Evolutionary conservation across 352 stramenopile genomes (phyloP).

Genomic region (Elongisporangium prolatum): DNA sequence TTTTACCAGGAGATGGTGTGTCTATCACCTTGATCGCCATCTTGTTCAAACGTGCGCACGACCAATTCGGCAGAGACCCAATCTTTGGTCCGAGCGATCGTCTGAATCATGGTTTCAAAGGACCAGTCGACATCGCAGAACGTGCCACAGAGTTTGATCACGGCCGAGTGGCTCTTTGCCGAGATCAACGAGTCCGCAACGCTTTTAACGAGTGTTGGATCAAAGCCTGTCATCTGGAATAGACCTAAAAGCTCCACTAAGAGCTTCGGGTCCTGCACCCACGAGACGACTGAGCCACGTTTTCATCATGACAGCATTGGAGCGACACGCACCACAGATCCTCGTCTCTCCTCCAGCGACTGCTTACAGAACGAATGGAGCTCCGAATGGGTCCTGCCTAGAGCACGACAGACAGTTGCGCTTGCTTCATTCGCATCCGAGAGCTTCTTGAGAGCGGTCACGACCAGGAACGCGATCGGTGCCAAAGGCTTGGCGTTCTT

Average conservation of each 20-base stretch:
- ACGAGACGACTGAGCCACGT: not conserved
- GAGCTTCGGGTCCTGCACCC: constrained; percentile 42
- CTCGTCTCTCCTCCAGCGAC: constrained; percentile 9
- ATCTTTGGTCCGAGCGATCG: constrained; percentile 47
- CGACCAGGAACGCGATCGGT: constrained; percentile 46
- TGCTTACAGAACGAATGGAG: constrained; percentile 27
- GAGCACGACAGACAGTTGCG: constrained; percentile 6
- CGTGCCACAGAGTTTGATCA: constrained; percentile 42
- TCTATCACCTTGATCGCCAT: constrained; percentile 9
- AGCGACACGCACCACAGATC: constrained; percentile 8
- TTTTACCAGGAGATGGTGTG: not conserved
- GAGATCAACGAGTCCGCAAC: constrained; percentile 21
- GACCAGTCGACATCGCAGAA: constrained; percentile 30
- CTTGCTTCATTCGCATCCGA: constrained; percentile 1
- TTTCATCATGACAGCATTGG: not conserved
- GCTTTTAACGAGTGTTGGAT: constrained; percentile 11
- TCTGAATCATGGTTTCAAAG: constrained; percentile 22
- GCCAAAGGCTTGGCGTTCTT: constrained; percentile 46
- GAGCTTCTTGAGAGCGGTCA: constrained; percentile 45
- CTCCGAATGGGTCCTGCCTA: constrained; percentile 20
- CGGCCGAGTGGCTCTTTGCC: constrained; percentile 38
- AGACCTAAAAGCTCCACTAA: constrained; percentile 55
- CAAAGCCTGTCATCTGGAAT: constrained; percentile 38
- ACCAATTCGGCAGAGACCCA: constrained; percentile 56
- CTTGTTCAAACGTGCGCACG: constrained; percentile 29